phyloP scores from a whole-genome alignment of 495 filamentous ascomycete species.

The Lepraria neglecta region DNA sequence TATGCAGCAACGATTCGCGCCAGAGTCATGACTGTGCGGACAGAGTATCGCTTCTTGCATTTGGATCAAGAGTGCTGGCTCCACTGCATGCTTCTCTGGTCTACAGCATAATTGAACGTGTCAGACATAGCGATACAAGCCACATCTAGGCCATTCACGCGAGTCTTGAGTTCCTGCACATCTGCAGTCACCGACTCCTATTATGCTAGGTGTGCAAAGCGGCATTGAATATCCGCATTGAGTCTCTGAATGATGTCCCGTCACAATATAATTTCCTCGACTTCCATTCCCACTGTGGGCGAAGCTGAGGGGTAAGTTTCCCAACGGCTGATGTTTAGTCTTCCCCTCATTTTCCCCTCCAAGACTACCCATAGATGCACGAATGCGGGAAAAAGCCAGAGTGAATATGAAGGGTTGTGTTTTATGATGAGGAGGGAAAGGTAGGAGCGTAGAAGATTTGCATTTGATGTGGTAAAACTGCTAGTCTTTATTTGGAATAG shows the following conservation, averaged over 20 bases:
- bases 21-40: no score
- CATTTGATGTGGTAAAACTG: not conserved
- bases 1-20: no score
- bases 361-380: constrained; percentile 24
- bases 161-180: not conserved
- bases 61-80: no score
- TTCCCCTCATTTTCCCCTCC: constrained; percentile 24
- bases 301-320: constrained; percentile 17
- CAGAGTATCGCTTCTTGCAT: no score
- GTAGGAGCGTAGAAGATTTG: not conserved
- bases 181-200: not conserved
- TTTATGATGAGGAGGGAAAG: constrained; percentile 21
- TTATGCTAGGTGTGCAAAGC: no score
- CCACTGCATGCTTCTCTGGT: no score
- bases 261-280: constrained; percentile 20
- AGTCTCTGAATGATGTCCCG: constrained; percentile 6
- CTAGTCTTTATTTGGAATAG: constrained; percentile 2
- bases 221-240: no score
- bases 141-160: not conserved
- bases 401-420: constrained; percentile 25
- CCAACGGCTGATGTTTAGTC: constrained; percentile 16
- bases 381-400: constrained; percentile 22
- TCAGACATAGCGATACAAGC: not conserved
- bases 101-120: not conserved
- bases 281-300: constrained; percentile 3